phyloP scores from a whole-genome alignment of 768 basidiomycete genomes.

The Russula griseocarnosa region DNA sequence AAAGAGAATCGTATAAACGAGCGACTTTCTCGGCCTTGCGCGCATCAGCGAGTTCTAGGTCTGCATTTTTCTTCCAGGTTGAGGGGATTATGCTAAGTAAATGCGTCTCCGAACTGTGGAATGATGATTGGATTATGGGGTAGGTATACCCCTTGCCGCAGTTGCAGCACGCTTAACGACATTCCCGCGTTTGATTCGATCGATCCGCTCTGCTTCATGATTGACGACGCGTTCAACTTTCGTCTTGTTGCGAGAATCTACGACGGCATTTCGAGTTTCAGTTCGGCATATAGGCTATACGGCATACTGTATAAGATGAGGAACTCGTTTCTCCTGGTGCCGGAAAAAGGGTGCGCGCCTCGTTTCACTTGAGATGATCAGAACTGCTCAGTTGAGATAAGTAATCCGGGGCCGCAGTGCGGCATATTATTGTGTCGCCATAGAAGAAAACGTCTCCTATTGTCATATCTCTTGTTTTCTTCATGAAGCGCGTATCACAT shows the following conservation, averaged over 20 bases:
- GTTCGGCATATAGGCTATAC: constrained; percentile 59
- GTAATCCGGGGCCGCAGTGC: no score
- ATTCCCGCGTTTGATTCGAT: constrained; percentile 74
- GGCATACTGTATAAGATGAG: neutral
- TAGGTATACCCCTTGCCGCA: constrained; percentile 54
- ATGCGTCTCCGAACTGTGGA: neutral
- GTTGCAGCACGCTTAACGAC: constrained; percentile 58
- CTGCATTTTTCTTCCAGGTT: constrained; percentile 62
- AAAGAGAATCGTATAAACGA: constrained; percentile 81
- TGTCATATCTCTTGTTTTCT: no score
- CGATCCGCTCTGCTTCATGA: constrained; percentile 84
- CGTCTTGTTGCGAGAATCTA: constrained; percentile 92
- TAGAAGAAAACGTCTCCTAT: no score
- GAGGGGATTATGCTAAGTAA: neutral
- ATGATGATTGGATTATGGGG: no score
- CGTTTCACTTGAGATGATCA: no score
- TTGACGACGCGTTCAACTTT: constrained; percentile 80
- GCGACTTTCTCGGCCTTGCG: constrained; percentile 86
- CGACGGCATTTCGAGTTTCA: constrained; percentile 76
- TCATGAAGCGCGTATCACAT: no score
- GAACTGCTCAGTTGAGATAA: no score
- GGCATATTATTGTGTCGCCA: no score
- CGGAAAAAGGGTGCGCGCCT: no score
- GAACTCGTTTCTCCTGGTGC: no score
- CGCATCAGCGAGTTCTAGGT: constrained; percentile 64